Evolutionary conservation across 805 yeast species (phyloP), one percentile per base, ranked within the genome.

Genomic region (Yamadazyma akitaensis): DNA sequence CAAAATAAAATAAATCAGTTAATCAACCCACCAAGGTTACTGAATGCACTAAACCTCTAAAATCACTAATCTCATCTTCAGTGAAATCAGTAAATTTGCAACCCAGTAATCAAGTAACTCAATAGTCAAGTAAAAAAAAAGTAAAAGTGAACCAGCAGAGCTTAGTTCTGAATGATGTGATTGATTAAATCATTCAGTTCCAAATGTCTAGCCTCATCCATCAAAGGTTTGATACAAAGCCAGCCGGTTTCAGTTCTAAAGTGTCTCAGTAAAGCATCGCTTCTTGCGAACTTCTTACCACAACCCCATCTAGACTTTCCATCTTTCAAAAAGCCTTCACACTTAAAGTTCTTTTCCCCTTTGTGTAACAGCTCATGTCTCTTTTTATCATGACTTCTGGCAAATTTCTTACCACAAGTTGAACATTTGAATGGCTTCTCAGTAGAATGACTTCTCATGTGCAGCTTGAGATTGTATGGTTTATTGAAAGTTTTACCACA

Each of bases 181-280:
- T 50, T 46, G 9, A 50, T 50, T 42, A 50, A 41, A 17, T 46
- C 52, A 24, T 50, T 43, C 18, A 41, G 49, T 36, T 67, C 71
- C 39, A 57, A 37, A 26, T 58, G 62, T 50, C 62, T 68, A n/a
- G 75, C 84, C 49, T 82, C 88, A 30, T 75, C 79, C 72, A 83
- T 73, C 50, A 85, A 67, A 2, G 88, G 87, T 49, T 75, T 69
- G 43, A 85, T 77, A 59, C 94, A 85, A 16, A 72, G 64, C 71
- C 84, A 77, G 1, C 94, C 94, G 0, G 86, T 79, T 49, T 84
- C 92, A 2, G 91, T 82, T 46, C 87, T 68, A 58, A 85, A 84
- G 58, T 85, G 94, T 43, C 92, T 73, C 2, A 86, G 81, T 35
- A 85, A 70, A 0, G 92, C 94, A 61, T 86, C 94, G 2, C 87